Conservation (phyloP, 1,284 basidiomycete genomes). For the Fomitiporia mediterranea region DNA sequence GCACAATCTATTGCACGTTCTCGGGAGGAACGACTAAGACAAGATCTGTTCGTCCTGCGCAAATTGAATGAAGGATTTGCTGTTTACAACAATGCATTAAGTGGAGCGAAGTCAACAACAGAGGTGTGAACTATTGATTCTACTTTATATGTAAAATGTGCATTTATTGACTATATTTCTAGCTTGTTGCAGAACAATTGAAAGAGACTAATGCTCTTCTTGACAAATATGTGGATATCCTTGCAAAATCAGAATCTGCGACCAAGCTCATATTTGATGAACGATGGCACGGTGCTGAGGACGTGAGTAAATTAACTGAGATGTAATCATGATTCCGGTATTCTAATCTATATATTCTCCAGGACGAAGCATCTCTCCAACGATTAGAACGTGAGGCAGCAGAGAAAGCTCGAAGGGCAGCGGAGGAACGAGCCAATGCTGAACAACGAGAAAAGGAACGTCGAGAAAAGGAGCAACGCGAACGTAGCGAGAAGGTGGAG, state of each 20-base stretch:
- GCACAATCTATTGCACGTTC: slow-evolving; percentile 34
- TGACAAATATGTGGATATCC: slow-evolving; percentile 64
- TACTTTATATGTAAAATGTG: not conserved
- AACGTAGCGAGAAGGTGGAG: slow-evolving; percentile 13
- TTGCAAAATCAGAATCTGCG: slow-evolving; percentile 64
- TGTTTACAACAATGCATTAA: slow-evolving; percentile 58
- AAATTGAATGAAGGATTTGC: slow-evolving; percentile 68
- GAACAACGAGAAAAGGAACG: slow-evolving; percentile 20
- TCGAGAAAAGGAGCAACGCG: slow-evolving; percentile 23
- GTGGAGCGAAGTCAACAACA: slow-evolving; percentile 56
- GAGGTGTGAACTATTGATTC: slow-evolving; percentile 42
- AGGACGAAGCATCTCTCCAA: slow-evolving; percentile 58
- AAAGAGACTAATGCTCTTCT: slow-evolving; percentile 65
- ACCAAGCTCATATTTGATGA: slow-evolving; percentile 68
- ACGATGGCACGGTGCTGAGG: slow-evolving; percentile 65
- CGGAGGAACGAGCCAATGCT: slow-evolving; percentile 28
- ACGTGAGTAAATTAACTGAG: slow-evolving; percentile 39
- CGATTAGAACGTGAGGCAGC: slow-evolving; percentile 44
- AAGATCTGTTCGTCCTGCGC: slow-evolving; percentile 63
- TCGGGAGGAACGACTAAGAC: slow-evolving; percentile 67
- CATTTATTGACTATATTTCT: not conserved
- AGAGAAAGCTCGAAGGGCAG: slow-evolving; percentile 27
- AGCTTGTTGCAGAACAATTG: slow-evolving; percentile 63
- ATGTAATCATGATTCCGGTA: slow-evolving; percentile 1
- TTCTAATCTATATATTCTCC: not conserved